These are phyloP conservation scores for Metarhizium rileyi DNA, from an alignment of 2,329 filamentous ascomycete species.

Conservation along the genomic window DNA sequence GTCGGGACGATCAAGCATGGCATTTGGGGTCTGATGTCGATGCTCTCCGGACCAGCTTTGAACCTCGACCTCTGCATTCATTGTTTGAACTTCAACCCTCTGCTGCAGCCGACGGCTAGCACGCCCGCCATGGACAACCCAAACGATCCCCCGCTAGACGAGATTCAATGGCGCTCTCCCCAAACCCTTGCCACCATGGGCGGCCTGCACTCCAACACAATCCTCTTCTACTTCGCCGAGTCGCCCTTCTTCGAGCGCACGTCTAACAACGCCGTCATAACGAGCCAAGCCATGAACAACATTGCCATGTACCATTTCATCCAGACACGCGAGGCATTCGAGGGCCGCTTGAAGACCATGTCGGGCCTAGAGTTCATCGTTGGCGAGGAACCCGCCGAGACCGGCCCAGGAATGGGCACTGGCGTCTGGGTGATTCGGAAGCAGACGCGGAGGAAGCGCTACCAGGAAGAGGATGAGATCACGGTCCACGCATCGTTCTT, in stretches of 20 bases:
- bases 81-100: too few species aligned
- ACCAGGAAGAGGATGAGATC: constrained; percentile 47
- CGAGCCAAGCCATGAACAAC: constrained; percentile 53
- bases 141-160: constrained; percentile 48
- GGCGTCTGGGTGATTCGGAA: constrained; percentile 63
- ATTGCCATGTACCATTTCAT: constrained; percentile 46
- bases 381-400: constrained; percentile 54
- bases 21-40: background rate
- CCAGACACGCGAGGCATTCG: constrained; percentile 52
- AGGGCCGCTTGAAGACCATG: constrained; percentile 53
- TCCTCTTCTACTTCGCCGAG: constrained; percentile 58
- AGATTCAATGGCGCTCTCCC: constrained; percentile 56
- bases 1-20: background rate
- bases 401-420: constrained; percentile 52
- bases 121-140: constrained; percentile 29
- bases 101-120: background rate
- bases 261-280: constrained; percentile 57
- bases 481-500: constrained; percentile 52
- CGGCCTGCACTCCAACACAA: constrained; percentile 53
- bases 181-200: constrained; percentile 38
- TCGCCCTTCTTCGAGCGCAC: constrained; percentile 60
- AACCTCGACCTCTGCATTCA: background rate
- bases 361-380: constrained; percentile 58
- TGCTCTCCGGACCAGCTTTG: background rate
- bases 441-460: constrained; percentile 51